Base-by-base conservation (phyloP, 139 green algal species). In the Pleodorina starrii region DNA sequence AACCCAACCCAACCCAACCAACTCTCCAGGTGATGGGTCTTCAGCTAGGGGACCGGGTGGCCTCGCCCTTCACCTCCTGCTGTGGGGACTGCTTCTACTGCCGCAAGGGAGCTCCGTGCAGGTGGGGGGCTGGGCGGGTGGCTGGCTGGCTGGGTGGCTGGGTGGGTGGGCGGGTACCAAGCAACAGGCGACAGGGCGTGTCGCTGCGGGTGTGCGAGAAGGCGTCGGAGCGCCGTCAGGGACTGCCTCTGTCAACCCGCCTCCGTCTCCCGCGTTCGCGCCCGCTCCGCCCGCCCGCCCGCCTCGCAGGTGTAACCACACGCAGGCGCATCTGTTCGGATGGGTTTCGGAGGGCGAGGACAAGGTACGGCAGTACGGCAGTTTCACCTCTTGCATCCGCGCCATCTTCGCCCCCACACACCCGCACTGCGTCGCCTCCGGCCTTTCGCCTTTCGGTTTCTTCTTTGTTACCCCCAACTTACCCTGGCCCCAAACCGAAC, bases 61-160 rank as follows among this genome's bases (percentile, higher is more conserved):
- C 93, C 66, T 91, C 85, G 43, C 92, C 94, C 48, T 96, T 96
- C 89, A 95, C 94, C 38, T 69, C 90, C 44, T 89, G 44, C 69
- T 96, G 94, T 43, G 94, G 94, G 1, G n/a, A 21, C n/a, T 96
- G 94, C 87, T 94, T 86, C 83, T 94, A 91, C 85, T 96, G 94
- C 90, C 51, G 29, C 9, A 76, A 57, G 12, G 92, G 89, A 1
- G 80, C 90, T 42, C 95, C 92, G 2, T 94, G 89, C 83, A 74
- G 91, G 77, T 92, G 63, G 48, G 48, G 48, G 12, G 48, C 11
- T 57, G 48, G 10, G 48, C 11, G 12, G 48, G 48, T 57, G 48
- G 10, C 48, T 57, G 10, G 48, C 48, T 57, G 48, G 11, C 48
- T 57, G 10, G 48, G 48, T 12, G 48, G 48, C 12, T 10, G 48